phyloP scores from a whole-genome alignment of 1,284 basidiomycete species.

The Microbotryomycetes sp. region DNA sequence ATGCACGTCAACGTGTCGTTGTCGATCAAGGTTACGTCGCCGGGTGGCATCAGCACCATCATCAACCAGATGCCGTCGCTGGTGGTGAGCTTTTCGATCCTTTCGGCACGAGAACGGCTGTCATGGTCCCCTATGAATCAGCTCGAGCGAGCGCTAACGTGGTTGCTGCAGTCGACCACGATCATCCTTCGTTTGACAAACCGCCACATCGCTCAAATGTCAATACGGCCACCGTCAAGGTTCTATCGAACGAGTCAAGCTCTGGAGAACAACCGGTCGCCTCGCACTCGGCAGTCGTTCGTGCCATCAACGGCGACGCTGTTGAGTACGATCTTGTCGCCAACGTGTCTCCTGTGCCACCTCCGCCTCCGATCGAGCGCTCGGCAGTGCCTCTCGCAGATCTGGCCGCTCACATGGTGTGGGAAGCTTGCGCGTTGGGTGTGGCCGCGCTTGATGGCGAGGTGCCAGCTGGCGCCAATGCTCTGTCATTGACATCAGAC shows the following conservation, averaged over 20 bases:
- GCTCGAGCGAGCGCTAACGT: background rate
- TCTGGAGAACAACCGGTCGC: background rate
- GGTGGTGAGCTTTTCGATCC: constrained; percentile 1
- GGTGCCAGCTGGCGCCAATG: background rate
- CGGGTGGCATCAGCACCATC: constrained; percentile 3
- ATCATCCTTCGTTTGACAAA: constrained; percentile 15
- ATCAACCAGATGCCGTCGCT: constrained; percentile 1
- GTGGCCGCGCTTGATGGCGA: constrained; percentile 4
- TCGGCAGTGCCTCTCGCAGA: constrained; percentile 36
- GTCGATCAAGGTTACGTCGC: background rate
- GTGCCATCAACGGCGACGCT: background rate
- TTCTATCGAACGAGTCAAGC: background rate
- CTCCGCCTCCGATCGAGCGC: constrained; percentile 35
- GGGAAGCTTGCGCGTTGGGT: constrained; percentile 34
- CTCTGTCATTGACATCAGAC: background rate
- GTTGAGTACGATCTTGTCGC: constrained; percentile 34
- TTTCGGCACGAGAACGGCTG: background rate
- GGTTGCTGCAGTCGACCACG: constrained; percentile 15
- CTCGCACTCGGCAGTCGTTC: background rate
- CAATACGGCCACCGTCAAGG: no score
- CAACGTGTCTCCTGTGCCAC: constrained; percentile 35
- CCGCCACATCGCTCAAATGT: constrained; percentile 6
- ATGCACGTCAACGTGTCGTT: background rate
- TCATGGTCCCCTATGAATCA: background rate
- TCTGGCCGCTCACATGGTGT: constrained; percentile 36